Conservation (phyloP, 2,329 filamentous ascomycete genomes). For the Nigrospora oryzae region DNA sequence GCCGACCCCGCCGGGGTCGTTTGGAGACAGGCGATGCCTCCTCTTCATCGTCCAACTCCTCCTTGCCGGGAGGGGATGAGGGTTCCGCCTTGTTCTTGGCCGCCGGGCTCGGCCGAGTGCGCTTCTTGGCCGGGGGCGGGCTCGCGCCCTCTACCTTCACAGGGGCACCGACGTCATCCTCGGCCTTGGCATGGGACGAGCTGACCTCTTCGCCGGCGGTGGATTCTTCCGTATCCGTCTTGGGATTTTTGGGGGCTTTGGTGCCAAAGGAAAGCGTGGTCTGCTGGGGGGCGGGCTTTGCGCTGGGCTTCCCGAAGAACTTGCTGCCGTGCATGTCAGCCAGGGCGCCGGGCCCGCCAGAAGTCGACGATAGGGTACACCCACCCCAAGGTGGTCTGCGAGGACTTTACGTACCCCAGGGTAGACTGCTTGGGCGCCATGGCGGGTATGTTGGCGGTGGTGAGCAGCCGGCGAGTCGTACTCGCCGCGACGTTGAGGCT, state of each 20-base stretch:
- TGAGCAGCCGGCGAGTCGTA: slow-evolving; percentile 10
- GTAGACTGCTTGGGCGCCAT: slow-evolving; percentile 25
- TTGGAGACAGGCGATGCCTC: slow-evolving; percentile 31
- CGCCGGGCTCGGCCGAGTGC: slow-evolving; percentile 21
- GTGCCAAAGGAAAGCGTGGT: slow-evolving; percentile 71
- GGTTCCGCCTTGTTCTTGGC: slow-evolving; percentile 16
- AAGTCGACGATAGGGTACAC: slow-evolving; percentile 4
- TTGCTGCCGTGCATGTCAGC: slow-evolving; percentile 47
- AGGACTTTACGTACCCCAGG: slow-evolving; percentile 24
- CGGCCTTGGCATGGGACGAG: slow-evolving; percentile 8
- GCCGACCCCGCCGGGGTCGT: slow-evolving; percentile 37
- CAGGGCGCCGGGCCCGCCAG: neutral
- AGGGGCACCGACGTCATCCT: slow-evolving; percentile 20
- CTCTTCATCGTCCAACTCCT: slow-evolving; percentile 23
- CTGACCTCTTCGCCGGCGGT: slow-evolving; percentile 8
- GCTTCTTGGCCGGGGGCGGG: slow-evolving; percentile 37
- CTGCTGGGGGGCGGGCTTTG: slow-evolving; percentile 58
- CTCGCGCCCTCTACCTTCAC: slow-evolving; percentile 22
- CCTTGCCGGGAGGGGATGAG: neutral
- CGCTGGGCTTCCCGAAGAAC: slow-evolving; percentile 66
- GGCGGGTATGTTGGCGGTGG: slow-evolving; percentile 4
- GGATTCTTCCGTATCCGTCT: slow-evolving; percentile 17
- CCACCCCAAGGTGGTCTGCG: slow-evolving; percentile 23
- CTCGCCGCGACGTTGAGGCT: slow-evolving; percentile 13
- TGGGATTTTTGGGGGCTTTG: slow-evolving; percentile 32